Base-by-base conservation (phyloP, 257 asterid species). In the Thymus quinquecostatus region DNA sequence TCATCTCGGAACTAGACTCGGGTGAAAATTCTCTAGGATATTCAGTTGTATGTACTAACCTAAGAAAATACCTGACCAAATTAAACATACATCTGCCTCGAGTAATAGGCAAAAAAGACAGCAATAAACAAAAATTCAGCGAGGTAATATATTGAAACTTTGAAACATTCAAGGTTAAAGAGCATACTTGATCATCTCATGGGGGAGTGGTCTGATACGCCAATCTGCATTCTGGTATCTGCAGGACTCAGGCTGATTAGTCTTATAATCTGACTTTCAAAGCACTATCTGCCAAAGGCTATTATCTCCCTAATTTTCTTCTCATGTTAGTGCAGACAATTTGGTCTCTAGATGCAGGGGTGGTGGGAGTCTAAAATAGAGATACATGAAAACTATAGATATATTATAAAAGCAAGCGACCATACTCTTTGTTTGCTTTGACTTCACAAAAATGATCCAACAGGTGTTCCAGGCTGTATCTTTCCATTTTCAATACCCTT, bases 161-260 rank as follows among this genome's bases (percentile, higher is more conserved):
- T 74, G 69, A 49, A 65, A 28, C 33, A 55, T 10, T 68, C 13
- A 34, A 75, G 58, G 50, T 45, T 36, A 75, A 77, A 45, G 57
- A 57, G 72, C 82, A 56, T 75, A 93, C 97, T 87, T 92, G 78
- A 92, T 41, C 99, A 95, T 95, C 76, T 88, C 97, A 38, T 2
- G 53, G 51, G 97, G 99, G 71, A 95, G 98, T 11, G 98, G 99
- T 63, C 99, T 89, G 33, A 89, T 75, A 83, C 99, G 90, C 99
- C 99, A 95, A 78, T 95, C 99, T n/a, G 96, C 99, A 84, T 91
- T 95, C 82, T 95, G 99, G 86, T 95, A 95, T 78, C 98, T 93
- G 89, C 64, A 77, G 73, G 71, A 74, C 38, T 66, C 33, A 50
- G 47, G 43, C 68, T 3, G 72, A 64, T 75, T 82, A 85, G 72